Evolutionary conservation across 805 yeast genomes (phyloP).

Genomic region (Torulaspora quercuum): DNA sequence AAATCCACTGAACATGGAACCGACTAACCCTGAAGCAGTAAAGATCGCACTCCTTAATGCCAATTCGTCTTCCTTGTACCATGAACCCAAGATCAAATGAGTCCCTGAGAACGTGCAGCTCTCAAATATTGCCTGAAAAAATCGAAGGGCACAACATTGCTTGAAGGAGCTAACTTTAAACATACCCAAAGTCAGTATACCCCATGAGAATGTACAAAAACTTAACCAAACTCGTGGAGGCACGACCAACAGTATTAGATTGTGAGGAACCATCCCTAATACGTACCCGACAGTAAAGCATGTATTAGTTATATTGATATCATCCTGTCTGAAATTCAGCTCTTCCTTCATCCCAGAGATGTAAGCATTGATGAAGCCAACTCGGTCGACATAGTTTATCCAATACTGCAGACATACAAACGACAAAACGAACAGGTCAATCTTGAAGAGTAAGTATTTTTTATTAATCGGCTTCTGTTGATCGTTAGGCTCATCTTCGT

Average conservation of each 20-base stretch:
- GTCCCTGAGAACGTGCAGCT: slow-evolving; percentile 54
- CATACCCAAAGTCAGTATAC: slow-evolving; percentile 49
- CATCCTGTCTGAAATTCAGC: slow-evolving; percentile 44
- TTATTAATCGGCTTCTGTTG: slow-evolving; percentile 11
- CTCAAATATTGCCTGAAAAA: slow-evolving; percentile 60
- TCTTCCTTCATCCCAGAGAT: slow-evolving; percentile 67
- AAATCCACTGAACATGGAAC: slow-evolving; percentile 53
- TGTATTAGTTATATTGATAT: slow-evolving; percentile 51
- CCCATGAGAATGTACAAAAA: slow-evolving; percentile 56
- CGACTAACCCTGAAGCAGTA: slow-evolving; percentile 52
- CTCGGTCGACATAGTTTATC: slow-evolving; percentile 56
- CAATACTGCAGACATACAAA: slow-evolving; percentile 38
- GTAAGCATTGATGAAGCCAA: slow-evolving; percentile 56
- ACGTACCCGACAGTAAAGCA: slow-evolving; percentile 60
- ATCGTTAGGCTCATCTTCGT: neutral
- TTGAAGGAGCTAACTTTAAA: slow-evolving; percentile 45
- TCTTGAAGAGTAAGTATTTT: slow-evolving; percentile 26
- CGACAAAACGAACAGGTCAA: slow-evolving; percentile 34
- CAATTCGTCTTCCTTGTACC: slow-evolving; percentile 50
- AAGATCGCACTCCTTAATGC: slow-evolving; percentile 53
- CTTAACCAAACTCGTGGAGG: slow-evolving; percentile 57
- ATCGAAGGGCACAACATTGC: slow-evolving; percentile 55
- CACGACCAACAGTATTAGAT: slow-evolving; percentile 48
- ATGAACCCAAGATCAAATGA: slow-evolving; percentile 51
- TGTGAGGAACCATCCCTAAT: slow-evolving; percentile 60